These are phyloP conservation scores for Rhododendron griersonianum DNA, from an alignment of 148 eudicot species.

Conservation along the genomic window DNA sequence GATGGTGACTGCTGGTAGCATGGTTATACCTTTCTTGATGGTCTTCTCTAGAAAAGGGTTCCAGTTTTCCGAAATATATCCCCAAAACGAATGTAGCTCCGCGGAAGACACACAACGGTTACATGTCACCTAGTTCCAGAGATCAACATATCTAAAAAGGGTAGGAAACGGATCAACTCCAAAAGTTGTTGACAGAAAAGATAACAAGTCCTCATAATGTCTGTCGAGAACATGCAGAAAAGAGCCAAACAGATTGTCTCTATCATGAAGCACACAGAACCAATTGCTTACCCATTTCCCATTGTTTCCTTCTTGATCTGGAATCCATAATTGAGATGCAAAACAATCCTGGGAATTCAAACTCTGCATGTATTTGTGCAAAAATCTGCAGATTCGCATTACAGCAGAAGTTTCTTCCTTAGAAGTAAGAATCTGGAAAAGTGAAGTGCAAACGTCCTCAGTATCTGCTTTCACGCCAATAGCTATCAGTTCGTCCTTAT, in stretches of 20 bases:
- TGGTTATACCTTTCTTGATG: background rate
- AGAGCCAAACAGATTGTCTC: slow-evolving; percentile 8
- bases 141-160: background rate
- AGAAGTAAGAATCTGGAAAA: slow-evolving; percentile 6
- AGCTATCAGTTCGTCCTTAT: slow-evolving; percentile 6
- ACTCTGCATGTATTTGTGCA: slow-evolving; percentile 4
- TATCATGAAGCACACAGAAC: slow-evolving; percentile 8
- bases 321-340: slow-evolving; percentile 11
- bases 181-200: slow-evolving; percentile 8
- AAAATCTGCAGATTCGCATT: background rate
- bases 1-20: background rate
- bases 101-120: background rate
- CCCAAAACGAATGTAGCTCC: slow-evolving; percentile 11
- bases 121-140: background rate
- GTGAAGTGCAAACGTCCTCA: background rate
- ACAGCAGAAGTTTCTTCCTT: slow-evolving; percentile 4
- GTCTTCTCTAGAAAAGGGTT: background rate
- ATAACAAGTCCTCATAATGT: slow-evolving; percentile 9
- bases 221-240: slow-evolving; percentile 10
- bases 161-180: slow-evolving; percentile 15
- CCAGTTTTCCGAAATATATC: background rate
- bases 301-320: background rate
- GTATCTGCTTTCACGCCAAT: slow-evolving; percentile 13
- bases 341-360: background rate
- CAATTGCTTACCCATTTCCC: slow-evolving; percentile 13